Conservation (phyloP, 148 eudicot species). For the Chenopodium quinoa region DNA sequence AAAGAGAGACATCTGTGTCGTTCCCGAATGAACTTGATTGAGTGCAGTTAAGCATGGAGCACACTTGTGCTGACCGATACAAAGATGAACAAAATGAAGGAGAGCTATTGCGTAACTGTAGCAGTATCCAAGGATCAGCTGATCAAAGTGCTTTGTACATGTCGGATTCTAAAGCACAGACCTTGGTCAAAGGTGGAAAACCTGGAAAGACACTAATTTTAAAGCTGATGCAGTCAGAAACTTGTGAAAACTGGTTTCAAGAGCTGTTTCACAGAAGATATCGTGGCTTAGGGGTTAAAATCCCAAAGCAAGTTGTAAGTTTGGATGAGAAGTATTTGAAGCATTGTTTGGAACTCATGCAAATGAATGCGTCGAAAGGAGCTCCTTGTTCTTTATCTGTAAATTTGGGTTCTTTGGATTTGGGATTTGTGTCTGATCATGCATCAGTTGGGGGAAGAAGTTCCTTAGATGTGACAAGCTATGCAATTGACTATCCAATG, state of each 20-base stretch:
- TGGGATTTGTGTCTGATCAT: constrained; percentile 15
- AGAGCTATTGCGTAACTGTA: background rate
- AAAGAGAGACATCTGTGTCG: background rate
- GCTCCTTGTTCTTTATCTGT: constrained; percentile 22
- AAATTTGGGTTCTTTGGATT: constrained; percentile 15
- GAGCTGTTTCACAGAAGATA: constrained; percentile 31
- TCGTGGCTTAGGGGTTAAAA: constrained; percentile 8
- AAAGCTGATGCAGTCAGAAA: constrained; percentile 28
- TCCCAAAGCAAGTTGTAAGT: constrained; percentile 32
- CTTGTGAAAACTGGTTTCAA: constrained; percentile 30
- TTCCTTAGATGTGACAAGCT: constrained; percentile 16
- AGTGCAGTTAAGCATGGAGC: constrained; percentile 28
- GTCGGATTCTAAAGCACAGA: constrained; percentile 20
- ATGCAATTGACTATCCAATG: constrained; percentile 26
- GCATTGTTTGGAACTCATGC: constrained; percentile 30
- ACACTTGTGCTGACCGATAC: constrained; percentile 11
- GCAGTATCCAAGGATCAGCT: background rate
- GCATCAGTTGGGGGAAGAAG: background rate
- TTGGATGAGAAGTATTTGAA: constrained; percentile 33
- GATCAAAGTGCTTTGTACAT: constrained; percentile 1
- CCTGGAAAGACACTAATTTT: constrained; percentile 29
- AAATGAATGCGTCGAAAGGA: constrained; percentile 25
- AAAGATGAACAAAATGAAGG: constrained; percentile 23
- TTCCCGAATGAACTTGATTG: constrained; percentile 10
- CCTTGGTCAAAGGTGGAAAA: constrained; percentile 22